Evolutionary conservation across 2,329 filamentous ascomycete genomes (phyloP), one percentile per base, ranked within the genome.

Genomic region (Geosmithia putterillii): DNA sequence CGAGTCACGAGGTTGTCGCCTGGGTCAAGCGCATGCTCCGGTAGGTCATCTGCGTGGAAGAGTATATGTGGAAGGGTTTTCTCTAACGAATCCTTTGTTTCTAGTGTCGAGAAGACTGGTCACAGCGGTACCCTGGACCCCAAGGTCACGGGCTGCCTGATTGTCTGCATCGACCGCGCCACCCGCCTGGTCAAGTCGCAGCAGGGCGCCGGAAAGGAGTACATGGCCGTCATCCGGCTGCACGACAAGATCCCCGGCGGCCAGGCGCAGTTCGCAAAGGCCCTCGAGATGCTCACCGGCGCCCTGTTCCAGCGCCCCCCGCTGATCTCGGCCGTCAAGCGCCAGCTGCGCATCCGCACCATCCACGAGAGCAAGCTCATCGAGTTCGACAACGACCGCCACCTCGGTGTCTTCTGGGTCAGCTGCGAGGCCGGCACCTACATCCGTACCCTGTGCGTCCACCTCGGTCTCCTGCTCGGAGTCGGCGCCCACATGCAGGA

Each of bases 401-500:
- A 96, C 64, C 77, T 98, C 34, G 92, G 86, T 65, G 90, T 96
- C 45, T 98, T 98, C 77, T 96, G 92, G 90, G 92, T 96, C 55
- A 94, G 87, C 68, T 98, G 92, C 67, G 92, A 98, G 69, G 92
- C 63, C 43, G 92, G 92, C 63, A 98, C 92, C 50, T 98, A 98
- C 66, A 96, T 98, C 63, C 86, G 92, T 73, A 98, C 92, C 34
- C 81, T 98, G 40, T 96, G 92, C 67, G 90, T 96, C 38, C 92
- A 96, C 69, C 66, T 98, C 52, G 86, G 86, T 64, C 67, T 80
- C 46, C 63, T 80, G 38, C 67, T 80, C 40, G 76, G 90, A 61
- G 88, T 95, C 46, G 90, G 90, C 53, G 92, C 86, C 43, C 88
- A 96, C 71, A 96, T 96, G 90, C 90, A 96, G 71, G 90, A 96